A percentile compares a stretch with the other conserved stretches of the same genome.
Conservation (phyloP, 2,329 filamentous ascomycete genomes). For the Didymellaceae sp. region DNA sequence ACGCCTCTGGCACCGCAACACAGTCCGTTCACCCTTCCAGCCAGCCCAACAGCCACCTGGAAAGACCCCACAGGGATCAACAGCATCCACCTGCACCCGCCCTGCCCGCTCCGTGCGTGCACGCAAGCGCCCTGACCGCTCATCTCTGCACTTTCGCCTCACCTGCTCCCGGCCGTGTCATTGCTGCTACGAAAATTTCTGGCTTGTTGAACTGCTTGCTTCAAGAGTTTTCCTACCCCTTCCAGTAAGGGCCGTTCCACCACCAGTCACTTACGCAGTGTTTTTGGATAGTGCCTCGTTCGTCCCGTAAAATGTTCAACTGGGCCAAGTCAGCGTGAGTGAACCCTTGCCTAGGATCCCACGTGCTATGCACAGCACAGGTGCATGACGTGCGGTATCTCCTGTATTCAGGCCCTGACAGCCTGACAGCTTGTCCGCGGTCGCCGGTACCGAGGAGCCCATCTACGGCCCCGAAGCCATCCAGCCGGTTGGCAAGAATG, state of each 20-base stretch:
- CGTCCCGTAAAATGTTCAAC: constrained; percentile 72
- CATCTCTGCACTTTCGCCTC: constrained; percentile 19
- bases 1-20: constrained; percentile 10
- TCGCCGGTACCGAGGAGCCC: constrained; percentile 94
- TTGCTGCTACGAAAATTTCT: constrained; percentile 35
- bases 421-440: constrained; percentile 66
- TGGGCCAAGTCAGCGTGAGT: constrained; percentile 92
- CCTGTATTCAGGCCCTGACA: constrained; percentile 18
- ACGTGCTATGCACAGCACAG: constrained; percentile 26
- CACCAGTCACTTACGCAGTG: constrained; percentile 33
- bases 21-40: constrained; percentile 11
- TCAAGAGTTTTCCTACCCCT: constrained; percentile 39
- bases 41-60: constrained; percentile 10
- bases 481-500: constrained; percentile 81
- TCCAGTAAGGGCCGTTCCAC: constrained; percentile 29
- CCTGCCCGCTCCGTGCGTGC: constrained; percentile 7
- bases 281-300: constrained; percentile 41
- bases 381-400: constrained; percentile 13
- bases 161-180: constrained; percentile 30
- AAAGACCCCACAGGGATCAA: constrained; percentile 6
- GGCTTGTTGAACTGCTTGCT: constrained; percentile 33
- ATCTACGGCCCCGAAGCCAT: constrained; percentile 92
- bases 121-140: constrained; percentile 21
- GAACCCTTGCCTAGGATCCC: constrained; percentile 19
- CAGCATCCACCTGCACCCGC: constrained; percentile 8